Evolutionary conservation across 1,139 yeast species (phyloP).

Genomic region (Saccharomycopsis crataegensis): DNA sequence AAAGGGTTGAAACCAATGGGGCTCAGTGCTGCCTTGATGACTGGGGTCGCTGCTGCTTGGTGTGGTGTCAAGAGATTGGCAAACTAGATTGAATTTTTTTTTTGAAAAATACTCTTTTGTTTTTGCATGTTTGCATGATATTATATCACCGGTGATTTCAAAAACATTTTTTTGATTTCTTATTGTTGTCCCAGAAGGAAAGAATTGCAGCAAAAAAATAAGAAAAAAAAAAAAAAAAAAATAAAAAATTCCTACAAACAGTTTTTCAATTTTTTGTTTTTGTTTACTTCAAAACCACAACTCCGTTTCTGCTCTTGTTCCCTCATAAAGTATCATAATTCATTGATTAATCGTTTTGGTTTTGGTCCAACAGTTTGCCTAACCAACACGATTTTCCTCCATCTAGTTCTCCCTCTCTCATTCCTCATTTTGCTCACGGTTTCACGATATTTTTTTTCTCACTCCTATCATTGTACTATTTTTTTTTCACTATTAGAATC

Average conservation of each 20-base stretch:
- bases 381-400: too few relatives aligned
- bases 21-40: constrained; percentile 77
- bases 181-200: too few relatives aligned
- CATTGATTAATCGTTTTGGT: too few relatives aligned
- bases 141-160: too few relatives aligned
- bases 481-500: neutral
- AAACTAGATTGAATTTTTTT: neutral
- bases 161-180: too few relatives aligned
- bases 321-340: too few relatives aligned
- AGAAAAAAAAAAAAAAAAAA: neutral
- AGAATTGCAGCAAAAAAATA: neutral
- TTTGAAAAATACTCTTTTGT: neutral
- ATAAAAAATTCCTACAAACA: neutral
- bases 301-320: too few relatives aligned
- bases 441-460: neutral
- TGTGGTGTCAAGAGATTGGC: constrained; percentile 56
- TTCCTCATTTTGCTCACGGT: neutral
- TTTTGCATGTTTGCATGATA: neutral
- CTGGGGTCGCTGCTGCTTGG: constrained; percentile 91
- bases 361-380: too few relatives aligned
- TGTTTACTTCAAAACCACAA: too few relatives aligned
- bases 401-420: neutral
- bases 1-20: constrained; percentile 85
- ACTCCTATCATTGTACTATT: neutral
- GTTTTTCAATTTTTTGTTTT: neutral